Evolutionary conservation across 148 eudicot species (phyloP).

Genomic region (Nyssa sinensis): DNA sequence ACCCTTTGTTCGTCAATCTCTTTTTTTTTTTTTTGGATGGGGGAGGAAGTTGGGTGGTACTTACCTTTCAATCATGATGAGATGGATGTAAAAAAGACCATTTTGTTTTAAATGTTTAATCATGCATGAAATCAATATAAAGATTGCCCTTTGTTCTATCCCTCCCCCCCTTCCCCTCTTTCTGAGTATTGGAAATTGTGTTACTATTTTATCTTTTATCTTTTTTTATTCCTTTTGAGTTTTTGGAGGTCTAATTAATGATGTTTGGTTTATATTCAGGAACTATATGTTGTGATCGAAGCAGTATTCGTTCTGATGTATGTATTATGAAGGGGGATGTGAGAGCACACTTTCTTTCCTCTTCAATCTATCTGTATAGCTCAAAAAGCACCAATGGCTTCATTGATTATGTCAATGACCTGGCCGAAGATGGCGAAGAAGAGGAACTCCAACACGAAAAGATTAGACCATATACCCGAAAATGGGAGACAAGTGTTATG

Average conservation of each 20-base stretch:
- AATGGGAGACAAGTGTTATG: constrained; percentile 81
- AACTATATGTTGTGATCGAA: constrained; percentile 87
- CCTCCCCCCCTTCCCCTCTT: background rate
- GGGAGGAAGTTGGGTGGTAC: too few relatives aligned
- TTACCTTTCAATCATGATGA: background rate
- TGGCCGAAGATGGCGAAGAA: constrained; percentile 8
- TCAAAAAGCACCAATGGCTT: constrained; percentile 28
- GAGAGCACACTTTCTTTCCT: constrained; percentile 58
- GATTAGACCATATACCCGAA: constrained; percentile 79
- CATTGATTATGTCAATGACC: constrained; percentile 8
- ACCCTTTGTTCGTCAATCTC: background rate
- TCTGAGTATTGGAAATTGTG: background rate
- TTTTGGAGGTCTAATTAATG: too few relatives aligned
- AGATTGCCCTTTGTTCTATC: too few relatives aligned
- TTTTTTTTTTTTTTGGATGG: too few relatives aligned
- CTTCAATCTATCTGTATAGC: constrained; percentile 61
- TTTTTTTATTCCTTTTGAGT: too few relatives aligned
- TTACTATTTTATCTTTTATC: too few relatives aligned
- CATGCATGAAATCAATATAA: too few relatives aligned
- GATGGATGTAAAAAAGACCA: background rate
- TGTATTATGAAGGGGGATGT: constrained; percentile 93
- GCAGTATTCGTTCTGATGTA: constrained; percentile 60
- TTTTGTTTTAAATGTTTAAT: background rate
- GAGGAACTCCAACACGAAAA: constrained; percentile 55
- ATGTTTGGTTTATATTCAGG: constrained; percentile 39